These are phyloP conservation scores for Sclerotinia minor DNA, from an alignment of 2,329 filamentous ascomycete genomes.

Conservation along the genomic window DNA sequence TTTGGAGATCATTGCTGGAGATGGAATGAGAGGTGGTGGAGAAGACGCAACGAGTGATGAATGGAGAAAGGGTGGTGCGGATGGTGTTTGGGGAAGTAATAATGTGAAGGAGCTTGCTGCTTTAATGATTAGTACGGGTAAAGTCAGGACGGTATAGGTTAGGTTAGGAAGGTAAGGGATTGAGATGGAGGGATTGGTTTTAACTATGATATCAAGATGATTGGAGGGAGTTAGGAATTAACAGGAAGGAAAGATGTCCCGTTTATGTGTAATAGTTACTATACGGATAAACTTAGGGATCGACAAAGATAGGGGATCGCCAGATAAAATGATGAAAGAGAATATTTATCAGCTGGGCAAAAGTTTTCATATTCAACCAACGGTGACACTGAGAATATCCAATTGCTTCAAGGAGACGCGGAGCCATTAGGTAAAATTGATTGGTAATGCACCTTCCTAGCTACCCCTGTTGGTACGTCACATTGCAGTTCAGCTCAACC, in stretches of 20 bases:
- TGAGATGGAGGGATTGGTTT: conserved; percentile 2
- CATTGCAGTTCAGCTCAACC: conserved; percentile 9
- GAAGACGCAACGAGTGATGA: conserved; percentile 61
- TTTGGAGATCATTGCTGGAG: conserved; percentile 38
- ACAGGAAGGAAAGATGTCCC: not conserved
- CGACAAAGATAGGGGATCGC: not conserved
- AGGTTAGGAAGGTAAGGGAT: not conserved
- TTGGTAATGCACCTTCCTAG: not conserved
- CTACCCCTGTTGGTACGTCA: conserved; percentile 14
- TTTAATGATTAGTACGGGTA: conserved; percentile 48
- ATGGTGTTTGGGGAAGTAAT: conserved; percentile 63
- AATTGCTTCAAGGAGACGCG: not conserved
- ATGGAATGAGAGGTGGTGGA: conserved; percentile 53
- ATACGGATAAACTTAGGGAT: conserved; percentile 1
- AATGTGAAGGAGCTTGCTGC: conserved; percentile 65
- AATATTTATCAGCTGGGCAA: not conserved
- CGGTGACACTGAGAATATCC: no score
- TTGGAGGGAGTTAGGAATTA: conserved; percentile 14
- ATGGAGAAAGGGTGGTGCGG: conserved; percentile 64
- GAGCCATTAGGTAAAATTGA: not conserved
- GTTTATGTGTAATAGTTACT: conserved; percentile 13
- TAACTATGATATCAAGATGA: conserved; percentile 21
- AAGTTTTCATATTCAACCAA: not conserved
- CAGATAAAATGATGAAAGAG: conserved; percentile 12
- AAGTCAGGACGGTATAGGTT: not conserved